Conservation (phyloP, 2,329 filamentous ascomycete genomes). For the Beauveria sp. region DNA sequence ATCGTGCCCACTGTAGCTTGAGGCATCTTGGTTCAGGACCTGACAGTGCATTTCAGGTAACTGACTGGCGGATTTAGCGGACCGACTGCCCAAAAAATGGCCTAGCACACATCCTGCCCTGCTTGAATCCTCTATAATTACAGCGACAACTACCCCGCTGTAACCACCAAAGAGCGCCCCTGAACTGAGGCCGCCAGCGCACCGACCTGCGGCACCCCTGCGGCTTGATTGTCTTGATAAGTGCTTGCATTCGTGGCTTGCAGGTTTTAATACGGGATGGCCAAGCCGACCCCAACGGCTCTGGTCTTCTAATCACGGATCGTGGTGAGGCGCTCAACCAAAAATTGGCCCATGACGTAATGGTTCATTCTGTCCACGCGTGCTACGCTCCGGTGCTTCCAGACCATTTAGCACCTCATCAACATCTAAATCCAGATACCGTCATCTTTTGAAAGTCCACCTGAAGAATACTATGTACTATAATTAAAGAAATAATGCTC, state of each 20-base stretch:
- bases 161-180: not conserved
- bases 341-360: not conserved
- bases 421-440: not conserved
- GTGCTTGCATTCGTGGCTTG: not conserved
- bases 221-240: not conserved
- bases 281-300: not conserved
- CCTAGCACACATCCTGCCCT: too few species aligned
- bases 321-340: not conserved
- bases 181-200: constrained; percentile 2
- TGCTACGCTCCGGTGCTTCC: not conserved
- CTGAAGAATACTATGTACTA: too few species aligned
- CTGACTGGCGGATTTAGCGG: not conserved
- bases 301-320: not conserved
- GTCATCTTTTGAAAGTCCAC: too few species aligned
- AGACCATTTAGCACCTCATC: not conserved
- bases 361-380: not conserved
- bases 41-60: not conserved
- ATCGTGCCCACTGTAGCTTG: too few species aligned
- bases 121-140: not conserved
- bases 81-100: not conserved
- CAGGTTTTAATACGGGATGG: not conserved
- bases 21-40: too few species aligned
- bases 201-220: not conserved
- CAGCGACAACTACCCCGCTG: not conserved
- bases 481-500: too few species aligned